These are phyloP conservation scores for Colletotrichum australisinense DNA, from an alignment of 2,329 filamentous ascomycete genomes.

Conservation along the genomic window DNA sequence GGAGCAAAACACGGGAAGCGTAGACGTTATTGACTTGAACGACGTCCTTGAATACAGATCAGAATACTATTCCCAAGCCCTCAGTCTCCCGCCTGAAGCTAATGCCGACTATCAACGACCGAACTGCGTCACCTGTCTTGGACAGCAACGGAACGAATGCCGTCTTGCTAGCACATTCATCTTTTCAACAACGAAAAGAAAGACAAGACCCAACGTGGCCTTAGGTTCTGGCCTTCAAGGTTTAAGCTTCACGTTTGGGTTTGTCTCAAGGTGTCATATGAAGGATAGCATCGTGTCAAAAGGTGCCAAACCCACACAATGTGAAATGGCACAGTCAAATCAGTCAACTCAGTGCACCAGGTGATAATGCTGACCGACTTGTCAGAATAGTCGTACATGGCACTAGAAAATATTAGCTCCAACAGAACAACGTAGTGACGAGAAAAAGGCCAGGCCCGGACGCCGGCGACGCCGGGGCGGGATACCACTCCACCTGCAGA, in stretches of 20 bases:
- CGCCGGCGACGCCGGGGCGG: slow-evolving; percentile 32
- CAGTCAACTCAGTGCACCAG: background rate
- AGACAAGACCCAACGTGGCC: background rate
- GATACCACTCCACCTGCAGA: background rate
- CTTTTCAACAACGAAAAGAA: background rate
- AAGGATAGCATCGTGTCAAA: background rate
- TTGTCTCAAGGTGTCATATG: slow-evolving; percentile 2
- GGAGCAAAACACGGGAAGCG: background rate
- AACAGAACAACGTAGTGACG: background rate
- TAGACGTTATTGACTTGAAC: background rate
- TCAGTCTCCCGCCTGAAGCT: background rate
- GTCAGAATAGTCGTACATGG: background rate
- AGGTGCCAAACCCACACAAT: background rate
- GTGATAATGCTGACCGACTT: background rate
- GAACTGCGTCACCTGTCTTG: background rate
- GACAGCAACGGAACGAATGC: too few species aligned
- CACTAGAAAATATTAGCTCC: background rate
- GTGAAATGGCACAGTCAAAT: background rate
- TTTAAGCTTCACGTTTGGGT: slow-evolving; percentile 9
- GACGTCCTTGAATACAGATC: background rate
- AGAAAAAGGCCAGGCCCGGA: background rate
- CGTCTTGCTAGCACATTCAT: background rate
- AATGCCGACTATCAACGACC: too few species aligned
- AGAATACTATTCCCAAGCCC: background rate
- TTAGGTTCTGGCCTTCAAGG: background rate